Conservation (phyloP, 805 yeast species). For the Metschnikowia continentalis region DNA sequence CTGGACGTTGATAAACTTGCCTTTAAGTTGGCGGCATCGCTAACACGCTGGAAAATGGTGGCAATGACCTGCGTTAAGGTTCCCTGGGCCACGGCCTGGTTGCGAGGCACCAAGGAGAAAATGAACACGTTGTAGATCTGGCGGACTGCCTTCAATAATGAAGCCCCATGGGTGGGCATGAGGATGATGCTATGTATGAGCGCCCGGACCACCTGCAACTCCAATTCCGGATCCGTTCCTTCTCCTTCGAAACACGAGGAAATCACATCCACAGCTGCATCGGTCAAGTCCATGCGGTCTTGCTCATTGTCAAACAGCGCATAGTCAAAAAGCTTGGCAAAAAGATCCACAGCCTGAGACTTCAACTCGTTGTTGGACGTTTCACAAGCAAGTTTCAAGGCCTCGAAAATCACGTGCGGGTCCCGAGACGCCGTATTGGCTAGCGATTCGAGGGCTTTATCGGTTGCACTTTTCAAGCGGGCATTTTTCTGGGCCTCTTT, state of each 20-base stretch:
- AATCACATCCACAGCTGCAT: constrained; percentile 79
- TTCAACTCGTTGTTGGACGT: constrained; percentile 60
- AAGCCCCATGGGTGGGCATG: constrained; percentile 85
- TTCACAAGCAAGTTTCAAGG: constrained; percentile 73
- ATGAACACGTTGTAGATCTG: constrained; percentile 92
- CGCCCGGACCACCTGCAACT: constrained; percentile 89
- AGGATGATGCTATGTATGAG: constrained; percentile 82
- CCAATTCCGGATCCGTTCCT: constrained; percentile 83
- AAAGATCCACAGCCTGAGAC: constrained; percentile 73
- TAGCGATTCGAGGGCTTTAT: constrained; percentile 42
- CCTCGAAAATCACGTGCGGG: constrained; percentile 63
- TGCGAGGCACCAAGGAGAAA: constrained; percentile 71
- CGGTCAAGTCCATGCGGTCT: constrained; percentile 60
- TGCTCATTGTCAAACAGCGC: constrained; percentile 57
- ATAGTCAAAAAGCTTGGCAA: constrained; percentile 86
- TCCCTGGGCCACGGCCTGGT: constrained; percentile 94
- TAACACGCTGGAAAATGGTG: constrained; percentile 71
- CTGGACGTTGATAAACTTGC: constrained; percentile 13
- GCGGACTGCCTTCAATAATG: constrained; percentile 83
- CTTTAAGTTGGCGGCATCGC: constrained; percentile 20
- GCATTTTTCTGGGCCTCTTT: constrained; percentile 60
- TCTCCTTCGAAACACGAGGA: constrained; percentile 87
- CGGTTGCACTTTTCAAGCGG: constrained; percentile 31
- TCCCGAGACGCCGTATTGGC: constrained; percentile 35
- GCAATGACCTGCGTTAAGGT: constrained; percentile 86